These are phyloP conservation scores for Chenopodium album DNA, from an alignment of 148 eudicot species.

Conservation along the genomic window DNA sequence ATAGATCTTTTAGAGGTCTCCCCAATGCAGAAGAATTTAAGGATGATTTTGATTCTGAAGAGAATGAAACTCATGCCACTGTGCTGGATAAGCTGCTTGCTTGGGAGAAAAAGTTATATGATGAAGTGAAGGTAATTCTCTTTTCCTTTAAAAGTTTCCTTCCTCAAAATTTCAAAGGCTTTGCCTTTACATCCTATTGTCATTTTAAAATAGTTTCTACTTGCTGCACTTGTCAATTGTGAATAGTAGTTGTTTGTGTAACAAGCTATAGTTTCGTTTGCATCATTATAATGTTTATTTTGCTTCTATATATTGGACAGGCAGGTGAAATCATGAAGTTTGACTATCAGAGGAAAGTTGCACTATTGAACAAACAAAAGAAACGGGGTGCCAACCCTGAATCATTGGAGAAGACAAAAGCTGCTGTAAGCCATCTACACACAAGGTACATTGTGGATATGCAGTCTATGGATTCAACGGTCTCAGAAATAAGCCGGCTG, in stretches of 20 bases:
- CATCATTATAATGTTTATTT: background rate
- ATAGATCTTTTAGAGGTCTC: constrained; percentile 77
- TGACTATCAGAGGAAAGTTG: constrained; percentile 85
- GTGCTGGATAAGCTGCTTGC: constrained; percentile 94
- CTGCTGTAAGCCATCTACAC: constrained; percentile 88
- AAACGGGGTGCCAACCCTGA: constrained; percentile 62
- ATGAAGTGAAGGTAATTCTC: constrained; percentile 85
- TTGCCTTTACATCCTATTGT: background rate
- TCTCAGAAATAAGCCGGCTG: constrained; percentile 79
- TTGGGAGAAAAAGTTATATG: constrained; percentile 97
- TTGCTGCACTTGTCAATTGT: background rate
- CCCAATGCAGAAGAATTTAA: constrained; percentile 47
- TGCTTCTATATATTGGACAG: constrained; percentile 42
- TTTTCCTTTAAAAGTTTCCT: background rate
- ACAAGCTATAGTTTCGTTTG: background rate
- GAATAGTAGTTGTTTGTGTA: background rate
- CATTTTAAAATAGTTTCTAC: background rate
- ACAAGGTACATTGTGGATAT: constrained; percentile 96
- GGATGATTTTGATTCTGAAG: constrained; percentile 80
- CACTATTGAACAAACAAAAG: constrained; percentile 79
- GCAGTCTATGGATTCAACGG: constrained; percentile 98
- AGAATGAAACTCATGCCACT: constrained; percentile 91
- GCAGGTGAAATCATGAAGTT: constrained; percentile 91
- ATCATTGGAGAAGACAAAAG: constrained; percentile 86
- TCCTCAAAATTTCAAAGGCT: background rate